phyloP scores from a whole-genome alignment of 495 filamentous ascomycete genomes.

The Xylaria longipes region DNA sequence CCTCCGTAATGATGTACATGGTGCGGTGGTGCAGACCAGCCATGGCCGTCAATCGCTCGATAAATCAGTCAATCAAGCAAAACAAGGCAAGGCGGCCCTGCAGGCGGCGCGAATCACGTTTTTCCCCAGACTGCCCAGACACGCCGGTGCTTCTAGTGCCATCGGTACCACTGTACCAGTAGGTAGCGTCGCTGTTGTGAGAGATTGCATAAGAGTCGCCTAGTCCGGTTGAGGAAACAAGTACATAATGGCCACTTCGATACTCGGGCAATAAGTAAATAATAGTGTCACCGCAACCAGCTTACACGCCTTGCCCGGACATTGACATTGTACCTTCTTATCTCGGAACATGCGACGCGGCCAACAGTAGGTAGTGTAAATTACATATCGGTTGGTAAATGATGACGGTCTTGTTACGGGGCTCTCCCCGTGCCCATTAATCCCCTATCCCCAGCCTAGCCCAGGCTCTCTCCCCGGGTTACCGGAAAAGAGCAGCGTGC shows the following conservation, averaged over 20 bases:
- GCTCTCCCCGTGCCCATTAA: background rate
- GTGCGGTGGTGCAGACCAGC: background rate
- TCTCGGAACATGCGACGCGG: slow-evolving; percentile 21
- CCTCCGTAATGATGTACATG: background rate
- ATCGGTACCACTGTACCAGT: slow-evolving; percentile 1
- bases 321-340: slow-evolving; percentile 22
- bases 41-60: background rate
- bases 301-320: background rate
- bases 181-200: background rate
- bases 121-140: slow-evolving; percentile 28
- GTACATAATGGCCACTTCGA: background rate
- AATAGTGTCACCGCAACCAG: slow-evolving; percentile 5
- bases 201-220: background rate
- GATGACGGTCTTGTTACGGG: slow-evolving; percentile 7
- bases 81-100: slow-evolving; percentile 25
- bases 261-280: background rate
- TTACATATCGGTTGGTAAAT: slow-evolving; percentile 2
- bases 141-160: slow-evolving; percentile 22
- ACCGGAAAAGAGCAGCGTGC: slow-evolving; percentile 14
- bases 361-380: background rate
- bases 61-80: slow-evolving; percentile 3
- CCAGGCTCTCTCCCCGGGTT: background rate
- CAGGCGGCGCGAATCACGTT: slow-evolving; percentile 28
- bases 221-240: slow-evolving; percentile 3
- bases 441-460: background rate